Conservation (phyloP, 805 yeast genomes). For the Nakazawaea siamensis region DNA sequence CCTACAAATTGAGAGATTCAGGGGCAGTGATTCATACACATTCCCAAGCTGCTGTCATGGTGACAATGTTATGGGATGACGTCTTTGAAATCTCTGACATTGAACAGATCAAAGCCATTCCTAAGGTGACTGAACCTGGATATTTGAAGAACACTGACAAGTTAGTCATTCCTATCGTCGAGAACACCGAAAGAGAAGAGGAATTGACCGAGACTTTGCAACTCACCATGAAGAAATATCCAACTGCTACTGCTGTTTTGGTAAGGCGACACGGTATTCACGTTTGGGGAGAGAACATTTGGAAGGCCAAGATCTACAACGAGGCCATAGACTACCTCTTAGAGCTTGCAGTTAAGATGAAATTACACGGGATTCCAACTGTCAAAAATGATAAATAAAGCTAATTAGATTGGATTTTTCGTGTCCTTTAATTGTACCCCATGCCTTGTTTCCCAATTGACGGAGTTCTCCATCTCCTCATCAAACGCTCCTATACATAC, state of each 20-base stretch:
- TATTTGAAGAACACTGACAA: conserved; percentile 67
- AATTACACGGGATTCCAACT: conserved; percentile 55
- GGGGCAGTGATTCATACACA: conserved; percentile 96
- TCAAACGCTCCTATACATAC: conserved; percentile 50
- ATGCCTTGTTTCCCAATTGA: conserved; percentile 30
- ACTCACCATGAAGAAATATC: conserved; percentile 59
- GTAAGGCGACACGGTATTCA: conserved; percentile 92
- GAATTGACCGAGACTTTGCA: conserved; percentile 63
- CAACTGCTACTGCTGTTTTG: conserved; percentile 75
- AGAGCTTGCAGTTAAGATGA: conserved; percentile 81
- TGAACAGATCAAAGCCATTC: conserved; percentile 91
- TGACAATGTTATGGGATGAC: conserved; percentile 57
- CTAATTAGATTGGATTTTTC: conserved; percentile 16
- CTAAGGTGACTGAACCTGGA: conserved; percentile 58
- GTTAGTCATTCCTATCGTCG: conserved; percentile 81
- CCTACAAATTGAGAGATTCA: conserved; percentile 59
- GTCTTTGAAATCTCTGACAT: conserved; percentile 73
- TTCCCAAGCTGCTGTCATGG: conserved; percentile 82
- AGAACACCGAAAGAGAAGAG: conserved; percentile 84
- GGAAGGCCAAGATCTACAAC: conserved; percentile 89
- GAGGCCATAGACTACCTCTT: conserved; percentile 89
- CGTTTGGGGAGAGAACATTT: conserved; percentile 91
- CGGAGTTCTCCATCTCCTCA: conserved; percentile 26
- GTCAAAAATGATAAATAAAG: conserved; percentile 15
- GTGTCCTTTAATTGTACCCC: conserved; percentile 20